Evolutionary conservation across 1,284 basidiomycete species (phyloP), one percentile per base, ranked within the genome.

Genomic region (Cutaneotrichosporon sp.): DNA sequence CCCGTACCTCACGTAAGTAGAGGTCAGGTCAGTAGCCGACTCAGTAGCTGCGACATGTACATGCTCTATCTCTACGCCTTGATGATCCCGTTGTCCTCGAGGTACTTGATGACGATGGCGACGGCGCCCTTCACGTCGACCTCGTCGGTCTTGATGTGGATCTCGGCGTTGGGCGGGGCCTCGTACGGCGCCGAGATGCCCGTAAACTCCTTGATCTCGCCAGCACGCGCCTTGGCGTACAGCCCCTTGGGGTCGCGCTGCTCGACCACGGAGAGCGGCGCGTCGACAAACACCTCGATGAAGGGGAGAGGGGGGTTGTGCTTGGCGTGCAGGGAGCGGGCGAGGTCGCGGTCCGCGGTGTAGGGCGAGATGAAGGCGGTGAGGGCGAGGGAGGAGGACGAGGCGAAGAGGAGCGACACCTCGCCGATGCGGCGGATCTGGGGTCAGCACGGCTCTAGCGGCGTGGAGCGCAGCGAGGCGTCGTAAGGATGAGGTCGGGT

Each of bases 291-390:
- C 29, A 99, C 94, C 80, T 97, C 95, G 69, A 99, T 79, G 79
- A 99, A 99, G 42, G 88, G 87, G 49, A 98, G 78, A 31, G 72
- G 67, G 18, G 78, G 71, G 34, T 70, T 77, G 61, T 84, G 81
- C 25, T 86, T 82, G 64, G 86, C 83, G 81, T 99, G 95, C 45
- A 99, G 84, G 67, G 88, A 83, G 57, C 97, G 87, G 27, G 92
- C 97, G 62, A 90, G 79, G 20, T 87, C 84, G 52, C 95, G 88
- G 82, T 99, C 97, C 4, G 87, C 86, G 52, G 87, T 85, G 79
- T 94, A 98, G n/a, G 97, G 97, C 8, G 95, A 97, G 80, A 99
- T 99, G 83, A 99, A 99, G 29, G 95, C 95, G 9, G 97, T 97
- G 74, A 97, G 85, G 24, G 90, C 85, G 69, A 97, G 85, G 67